Conservation (phyloP, 208 protist genomes). For the Lotmaria passim region DNA sequence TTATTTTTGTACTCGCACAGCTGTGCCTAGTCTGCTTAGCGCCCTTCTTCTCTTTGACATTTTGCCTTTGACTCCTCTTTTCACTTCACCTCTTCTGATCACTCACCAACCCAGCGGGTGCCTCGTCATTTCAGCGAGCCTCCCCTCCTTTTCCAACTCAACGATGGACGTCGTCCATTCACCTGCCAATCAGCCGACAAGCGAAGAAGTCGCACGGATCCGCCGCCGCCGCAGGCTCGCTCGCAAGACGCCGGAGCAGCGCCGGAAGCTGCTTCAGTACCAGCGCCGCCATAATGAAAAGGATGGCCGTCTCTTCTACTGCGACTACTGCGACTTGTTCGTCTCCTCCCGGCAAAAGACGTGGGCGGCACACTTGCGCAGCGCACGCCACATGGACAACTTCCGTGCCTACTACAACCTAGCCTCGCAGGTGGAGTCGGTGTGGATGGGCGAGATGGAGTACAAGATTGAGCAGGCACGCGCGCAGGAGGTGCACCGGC, state of each 20-base stretch:
- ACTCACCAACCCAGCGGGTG: too few species aligned
- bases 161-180: too few species aligned
- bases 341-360: constrained; percentile 52
- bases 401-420: constrained; percentile 77
- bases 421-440: constrained; percentile 52
- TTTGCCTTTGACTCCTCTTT: too few species aligned
- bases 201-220: constrained; percentile 47
- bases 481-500: constrained; percentile 23
- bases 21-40: too few species aligned
- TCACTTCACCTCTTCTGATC: too few species aligned
- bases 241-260: constrained; percentile 64
- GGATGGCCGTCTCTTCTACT: constrained; percentile 79
- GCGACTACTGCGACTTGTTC: constrained; percentile 90
- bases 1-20: too few species aligned
- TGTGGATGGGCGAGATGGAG: constrained; percentile 57
- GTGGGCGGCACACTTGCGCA: constrained; percentile 61
- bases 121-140: too few species aligned
- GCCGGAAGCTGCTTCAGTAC: constrained; percentile 64
- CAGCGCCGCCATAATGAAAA: constrained; percentile 82
- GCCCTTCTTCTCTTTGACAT: too few species aligned
- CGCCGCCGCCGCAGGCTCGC: constrained; percentile 44
- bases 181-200: constrained; percentile 29
- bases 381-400: constrained; percentile 61
- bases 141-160: too few species aligned
- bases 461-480: constrained; percentile 45